These are phyloP conservation scores for Buxus sempervirens DNA, from an alignment of 164 flowering plant species.

Conservation along the genomic window DNA sequence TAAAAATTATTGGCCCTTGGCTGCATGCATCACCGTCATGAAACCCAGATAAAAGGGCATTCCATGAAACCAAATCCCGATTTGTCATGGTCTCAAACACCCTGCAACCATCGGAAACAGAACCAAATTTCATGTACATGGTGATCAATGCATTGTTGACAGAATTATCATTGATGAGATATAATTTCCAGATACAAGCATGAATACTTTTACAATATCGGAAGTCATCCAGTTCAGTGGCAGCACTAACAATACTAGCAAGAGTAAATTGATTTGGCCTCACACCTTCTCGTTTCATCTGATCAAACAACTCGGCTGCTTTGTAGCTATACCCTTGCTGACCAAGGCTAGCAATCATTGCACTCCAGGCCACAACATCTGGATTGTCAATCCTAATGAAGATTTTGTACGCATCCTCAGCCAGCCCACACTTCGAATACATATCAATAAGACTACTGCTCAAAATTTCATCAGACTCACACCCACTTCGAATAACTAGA, in stretches of 20 bases:
- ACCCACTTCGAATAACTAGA: constrained; percentile 33
- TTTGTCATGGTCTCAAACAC: constrained; percentile 31
- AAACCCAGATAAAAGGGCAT: constrained; percentile 46
- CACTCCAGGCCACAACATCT: constrained; percentile 49
- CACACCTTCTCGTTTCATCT: constrained; percentile 28
- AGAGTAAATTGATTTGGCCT: constrained; percentile 49
- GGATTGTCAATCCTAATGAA: constrained; percentile 36
- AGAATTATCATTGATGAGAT: constrained; percentile 28
- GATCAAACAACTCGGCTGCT: constrained; percentile 30
- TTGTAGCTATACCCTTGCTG: constrained; percentile 32
- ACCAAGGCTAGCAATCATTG: constrained; percentile 42
- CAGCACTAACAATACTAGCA: constrained; percentile 42
- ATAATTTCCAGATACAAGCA: constrained; percentile 37
- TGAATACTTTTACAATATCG: constrained; percentile 39
- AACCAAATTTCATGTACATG: constrained; percentile 48
- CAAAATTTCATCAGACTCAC: constrained; percentile 31
- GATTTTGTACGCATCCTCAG: constrained; percentile 39
- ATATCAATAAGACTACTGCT: constrained; percentile 47
- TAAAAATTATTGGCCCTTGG: constrained; percentile 33
- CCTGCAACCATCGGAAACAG: constrained; percentile 35
- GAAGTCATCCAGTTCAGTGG: constrained; percentile 26
- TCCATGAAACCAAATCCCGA: constrained; percentile 47
- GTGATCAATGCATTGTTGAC: constrained; percentile 41
- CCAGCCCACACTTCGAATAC: constrained; percentile 53
- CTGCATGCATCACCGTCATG: constrained; percentile 30